These are phyloP conservation scores for Penicillium olsonii DNA, from an alignment of 2,329 filamentous ascomycete genomes.

Conservation along the genomic window DNA sequence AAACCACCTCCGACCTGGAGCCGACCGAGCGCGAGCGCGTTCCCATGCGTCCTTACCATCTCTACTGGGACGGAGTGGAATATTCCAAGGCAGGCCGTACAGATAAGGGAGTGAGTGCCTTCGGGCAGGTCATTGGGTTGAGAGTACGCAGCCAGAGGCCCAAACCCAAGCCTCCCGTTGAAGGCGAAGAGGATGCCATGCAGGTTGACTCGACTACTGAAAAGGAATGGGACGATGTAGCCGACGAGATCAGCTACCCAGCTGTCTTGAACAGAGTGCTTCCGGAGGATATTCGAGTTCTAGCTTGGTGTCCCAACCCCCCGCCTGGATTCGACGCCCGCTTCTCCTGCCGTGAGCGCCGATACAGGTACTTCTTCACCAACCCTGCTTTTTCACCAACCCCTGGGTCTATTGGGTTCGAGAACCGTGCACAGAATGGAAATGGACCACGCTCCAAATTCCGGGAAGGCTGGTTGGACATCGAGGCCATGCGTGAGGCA, in stretches of 20 bases:
- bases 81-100: constrained; percentile 96
- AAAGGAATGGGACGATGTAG: constrained; percentile 62
- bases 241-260: constrained; percentile 82
- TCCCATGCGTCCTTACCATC: constrained; percentile 36
- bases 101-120: constrained; percentile 90
- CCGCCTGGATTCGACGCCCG: constrained; percentile 82
- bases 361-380: constrained; percentile 97
- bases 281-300: constrained; percentile 82
- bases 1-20: constrained; percentile 46
- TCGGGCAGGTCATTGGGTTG: constrained; percentile 90
- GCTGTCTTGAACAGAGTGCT: constrained; percentile 82
- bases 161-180: constrained; percentile 33
- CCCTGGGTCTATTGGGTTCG: constrained; percentile 56
- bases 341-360: constrained; percentile 87
- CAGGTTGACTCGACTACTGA: constrained; percentile 41
- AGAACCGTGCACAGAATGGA: constrained; percentile 29
- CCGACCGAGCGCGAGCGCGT: constrained; percentile 47
- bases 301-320: constrained; percentile 89
- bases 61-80: constrained; percentile 81
- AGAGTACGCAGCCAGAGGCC: constrained; percentile 78
- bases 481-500: constrained; percentile 80
- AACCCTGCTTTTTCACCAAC: constrained; percentile 80
- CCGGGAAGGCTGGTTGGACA: constrained; percentile 79
- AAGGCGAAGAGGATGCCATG: constrained; percentile 25
- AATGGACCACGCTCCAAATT: constrained; percentile 28